phyloP scores from a whole-genome alignment of 1,139 yeast species.

The Geotrichum aggregatum region DNA sequence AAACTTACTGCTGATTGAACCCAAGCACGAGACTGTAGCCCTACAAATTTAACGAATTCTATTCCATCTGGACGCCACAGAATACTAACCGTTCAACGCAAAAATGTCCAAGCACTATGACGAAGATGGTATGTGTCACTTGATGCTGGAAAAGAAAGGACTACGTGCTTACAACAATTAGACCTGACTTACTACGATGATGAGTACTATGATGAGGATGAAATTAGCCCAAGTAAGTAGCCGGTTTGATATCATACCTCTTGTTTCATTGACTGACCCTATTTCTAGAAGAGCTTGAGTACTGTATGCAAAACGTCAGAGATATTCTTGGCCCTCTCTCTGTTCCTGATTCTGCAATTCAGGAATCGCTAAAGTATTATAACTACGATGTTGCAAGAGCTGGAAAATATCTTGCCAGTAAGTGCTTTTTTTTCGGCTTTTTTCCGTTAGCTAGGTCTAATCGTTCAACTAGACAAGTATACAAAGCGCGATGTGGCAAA shows the following conservation, averaged over 20 bases:
- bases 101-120: slow-evolving; percentile 19
- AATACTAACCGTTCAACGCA: too few relatives aligned
- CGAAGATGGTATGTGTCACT: slow-evolving; percentile 25
- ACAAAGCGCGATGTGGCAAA: slow-evolving; percentile 5
- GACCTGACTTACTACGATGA: slow-evolving; percentile 30
- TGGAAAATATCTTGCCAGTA: slow-evolving; percentile 49
- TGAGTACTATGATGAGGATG: slow-evolving; percentile 28
- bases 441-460: not conserved
- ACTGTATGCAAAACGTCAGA: slow-evolving; percentile 39
- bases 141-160: too few relatives aligned
- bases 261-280: not conserved
- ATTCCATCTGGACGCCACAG: too few relatives aligned
- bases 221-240: slow-evolving; percentile 26
- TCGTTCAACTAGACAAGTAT: not conserved
- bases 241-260: not conserved
- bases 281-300: slow-evolving; percentile 22
- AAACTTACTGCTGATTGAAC: too few relatives aligned
- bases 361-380: slow-evolving; percentile 58
- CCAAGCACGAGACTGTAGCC: too few relatives aligned
- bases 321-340: slow-evolving; percentile 46
- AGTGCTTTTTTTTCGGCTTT: slow-evolving; percentile 27
- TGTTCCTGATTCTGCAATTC: slow-evolving; percentile 51
- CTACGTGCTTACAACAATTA: slow-evolving; percentile 6
- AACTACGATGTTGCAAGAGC: slow-evolving; percentile 57
- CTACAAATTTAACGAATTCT: too few relatives aligned